Evolutionary conservation across 2,329 filamentous ascomycete genomes (phyloP).

Genomic region (Pezicula carpinea): DNA sequence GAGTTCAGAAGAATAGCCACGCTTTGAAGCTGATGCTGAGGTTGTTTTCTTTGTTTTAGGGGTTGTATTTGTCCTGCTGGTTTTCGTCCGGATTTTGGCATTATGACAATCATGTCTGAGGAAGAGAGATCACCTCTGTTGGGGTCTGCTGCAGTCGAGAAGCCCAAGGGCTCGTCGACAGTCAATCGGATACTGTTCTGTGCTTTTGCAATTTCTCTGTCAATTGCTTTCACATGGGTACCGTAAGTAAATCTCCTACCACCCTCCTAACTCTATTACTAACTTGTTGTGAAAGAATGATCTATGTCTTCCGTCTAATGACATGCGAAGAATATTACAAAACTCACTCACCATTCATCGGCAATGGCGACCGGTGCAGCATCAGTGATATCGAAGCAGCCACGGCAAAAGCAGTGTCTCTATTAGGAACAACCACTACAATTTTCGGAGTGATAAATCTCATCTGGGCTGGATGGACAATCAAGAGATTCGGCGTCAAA

Average conservation of each 20-base stretch:
- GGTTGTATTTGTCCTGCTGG: too few species aligned
- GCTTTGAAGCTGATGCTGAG: too few species aligned
- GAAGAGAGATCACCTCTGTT: neutral
- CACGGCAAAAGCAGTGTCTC: conserved; percentile 58
- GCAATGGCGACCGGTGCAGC: conserved; percentile 50
- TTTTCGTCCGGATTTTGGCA: too few species aligned
- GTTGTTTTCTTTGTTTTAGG: neutral
- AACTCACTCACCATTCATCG: conserved; percentile 45
- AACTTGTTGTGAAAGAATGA: conserved; percentile 25
- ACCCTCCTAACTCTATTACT: neutral
- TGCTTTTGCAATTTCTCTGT: neutral
- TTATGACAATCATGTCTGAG: neutral
- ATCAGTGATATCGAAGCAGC: conserved; percentile 58
- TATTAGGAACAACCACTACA: conserved; percentile 63
- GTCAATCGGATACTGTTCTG: neutral
- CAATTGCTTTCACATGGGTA: neutral
- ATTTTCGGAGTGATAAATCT: conserved; percentile 64
- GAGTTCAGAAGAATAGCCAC: too few species aligned
- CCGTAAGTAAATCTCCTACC: neutral
- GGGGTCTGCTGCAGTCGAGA: neutral
- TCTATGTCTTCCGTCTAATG: conserved; percentile 69
- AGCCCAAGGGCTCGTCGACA: neutral
- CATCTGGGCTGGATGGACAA: conserved; percentile 62
- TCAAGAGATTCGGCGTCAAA: conserved; percentile 62
- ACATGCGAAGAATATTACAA: conserved; percentile 66